Conservation (phyloP, 148 eudicot genomes). For the Rhododendron simsii region DNA sequence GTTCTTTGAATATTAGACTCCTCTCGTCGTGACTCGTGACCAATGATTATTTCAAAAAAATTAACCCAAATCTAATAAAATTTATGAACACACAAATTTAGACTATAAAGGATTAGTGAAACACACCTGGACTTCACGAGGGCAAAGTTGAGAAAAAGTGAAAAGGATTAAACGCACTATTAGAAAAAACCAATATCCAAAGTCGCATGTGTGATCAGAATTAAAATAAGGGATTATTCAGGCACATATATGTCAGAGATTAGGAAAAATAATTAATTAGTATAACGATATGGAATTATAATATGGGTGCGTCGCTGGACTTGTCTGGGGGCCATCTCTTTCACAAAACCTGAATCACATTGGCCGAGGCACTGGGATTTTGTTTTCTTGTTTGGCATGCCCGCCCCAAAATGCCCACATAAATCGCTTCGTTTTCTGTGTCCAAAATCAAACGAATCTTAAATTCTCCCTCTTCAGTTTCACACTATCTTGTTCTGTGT, state of each 20-base stretch:
- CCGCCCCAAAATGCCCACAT: constrained; percentile 19
- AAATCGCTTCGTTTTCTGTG: constrained; percentile 55
- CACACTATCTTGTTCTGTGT: constrained; percentile 7
- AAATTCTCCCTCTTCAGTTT: background rate
- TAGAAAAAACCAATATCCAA: background rate
- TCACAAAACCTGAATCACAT: constrained; percentile 27
- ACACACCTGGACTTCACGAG: background rate
- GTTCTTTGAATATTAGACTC: too few species aligned
- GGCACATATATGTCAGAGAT: background rate
- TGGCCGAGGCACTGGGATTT: constrained; percentile 24
- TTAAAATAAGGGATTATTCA: background rate
- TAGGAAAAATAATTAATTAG: background rate
- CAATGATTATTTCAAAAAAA: too few species aligned
- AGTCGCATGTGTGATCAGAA: background rate
- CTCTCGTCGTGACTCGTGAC: too few species aligned
- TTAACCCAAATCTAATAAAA: background rate
- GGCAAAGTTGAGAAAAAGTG: background rate
- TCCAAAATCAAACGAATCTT: constrained; percentile 10
- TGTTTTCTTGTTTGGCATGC: constrained; percentile 20
- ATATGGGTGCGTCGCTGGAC: constrained; percentile 15
- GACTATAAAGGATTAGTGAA: background rate
- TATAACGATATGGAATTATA: background rate
- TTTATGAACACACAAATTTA: background rate
- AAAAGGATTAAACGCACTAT: background rate
- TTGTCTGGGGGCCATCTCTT: constrained; percentile 26